phyloP scores from a whole-genome alignment of 306 rosid genomes.

The Lablab purpureus region DNA sequence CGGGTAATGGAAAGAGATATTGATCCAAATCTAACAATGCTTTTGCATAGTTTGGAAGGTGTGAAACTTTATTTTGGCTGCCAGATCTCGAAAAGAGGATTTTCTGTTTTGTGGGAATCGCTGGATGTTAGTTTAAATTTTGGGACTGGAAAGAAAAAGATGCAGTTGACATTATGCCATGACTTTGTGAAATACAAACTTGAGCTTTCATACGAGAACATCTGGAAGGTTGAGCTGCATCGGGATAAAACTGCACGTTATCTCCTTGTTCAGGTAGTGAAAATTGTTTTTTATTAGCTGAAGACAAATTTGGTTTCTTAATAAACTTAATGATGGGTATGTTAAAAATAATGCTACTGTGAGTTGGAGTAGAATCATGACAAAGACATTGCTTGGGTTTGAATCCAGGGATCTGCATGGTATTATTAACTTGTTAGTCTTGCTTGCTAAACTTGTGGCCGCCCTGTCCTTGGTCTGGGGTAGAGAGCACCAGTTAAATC shows the following conservation, averaged over 20 bases:
- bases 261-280: conserved; percentile 81
- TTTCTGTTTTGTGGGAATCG: conserved; percentile 51
- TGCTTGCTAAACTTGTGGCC: background rate
- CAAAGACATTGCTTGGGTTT: background rate
- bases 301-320: background rate
- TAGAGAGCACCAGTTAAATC: background rate
- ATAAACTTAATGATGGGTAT: background rate
- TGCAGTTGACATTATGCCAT: conserved; percentile 52
- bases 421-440: background rate
- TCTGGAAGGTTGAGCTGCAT: conserved; percentile 72
- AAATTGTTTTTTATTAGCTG: background rate
- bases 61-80: conserved; percentile 71
- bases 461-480: background rate
- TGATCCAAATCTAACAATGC: conserved; percentile 56
- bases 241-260: conserved; percentile 48
- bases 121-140: conserved; percentile 57
- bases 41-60: conserved; percentile 46
- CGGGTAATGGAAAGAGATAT: conserved; percentile 59
- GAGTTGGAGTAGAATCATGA: background rate
- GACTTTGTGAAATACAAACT: conserved; percentile 51
- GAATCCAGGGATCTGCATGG: background rate
- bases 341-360: background rate
- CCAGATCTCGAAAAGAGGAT: conserved; percentile 57
- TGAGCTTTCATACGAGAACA: conserved; percentile 66
- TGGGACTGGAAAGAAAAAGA: conserved; percentile 56